A percentile compares a stretch with the other conserved stretches of the same genome.
phyloP scores from a whole-genome alignment of 352 stramenopile species.

The Phytophthora pseudosyringae region DNA sequence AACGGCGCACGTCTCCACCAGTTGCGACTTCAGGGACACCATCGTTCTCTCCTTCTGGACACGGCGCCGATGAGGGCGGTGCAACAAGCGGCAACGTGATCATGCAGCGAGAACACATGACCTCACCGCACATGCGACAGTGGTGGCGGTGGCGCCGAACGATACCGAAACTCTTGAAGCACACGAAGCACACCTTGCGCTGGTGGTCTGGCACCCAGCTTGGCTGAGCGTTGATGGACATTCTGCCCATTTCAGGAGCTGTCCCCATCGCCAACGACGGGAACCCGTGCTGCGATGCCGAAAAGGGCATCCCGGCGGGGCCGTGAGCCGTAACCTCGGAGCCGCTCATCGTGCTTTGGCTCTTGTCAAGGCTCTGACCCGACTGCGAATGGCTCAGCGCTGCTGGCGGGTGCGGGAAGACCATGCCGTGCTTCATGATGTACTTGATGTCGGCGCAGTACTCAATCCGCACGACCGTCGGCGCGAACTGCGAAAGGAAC shows the following conservation, averaged over 20 bases:
- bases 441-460: conserved; percentile 82
- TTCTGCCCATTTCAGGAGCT: conserved; percentile 28
- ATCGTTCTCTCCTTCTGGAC: conserved; percentile 25
- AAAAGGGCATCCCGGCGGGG: conserved; percentile 23
- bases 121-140: conserved; percentile 81
- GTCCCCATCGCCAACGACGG: conserved; percentile 12
- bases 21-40: conserved; percentile 8
- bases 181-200: conserved; percentile 69
- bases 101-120: conserved; percentile 76
- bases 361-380: conserved; percentile 35
- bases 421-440: conserved; percentile 79
- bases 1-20: conserved; percentile 5
- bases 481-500: conserved; percentile 70
- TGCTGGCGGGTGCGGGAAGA: conserved; percentile 58
- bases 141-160: conserved; percentile 71
- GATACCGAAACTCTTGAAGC: conserved; percentile 74
- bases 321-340: conserved; percentile 39
- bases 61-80: conserved; percentile 34
- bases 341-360: conserved; percentile 42
- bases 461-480: conserved; percentile 65
- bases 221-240: conserved; percentile 41
- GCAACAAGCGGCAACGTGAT: conserved; percentile 69
- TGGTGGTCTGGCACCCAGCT: conserved; percentile 69
- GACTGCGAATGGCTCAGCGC: conserved; percentile 36
- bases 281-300: conserved; percentile 31